These are phyloP conservation scores for Carex pumila DNA, from an alignment of 176 grass and related monocot genomes.

Conservation along the genomic window DNA sequence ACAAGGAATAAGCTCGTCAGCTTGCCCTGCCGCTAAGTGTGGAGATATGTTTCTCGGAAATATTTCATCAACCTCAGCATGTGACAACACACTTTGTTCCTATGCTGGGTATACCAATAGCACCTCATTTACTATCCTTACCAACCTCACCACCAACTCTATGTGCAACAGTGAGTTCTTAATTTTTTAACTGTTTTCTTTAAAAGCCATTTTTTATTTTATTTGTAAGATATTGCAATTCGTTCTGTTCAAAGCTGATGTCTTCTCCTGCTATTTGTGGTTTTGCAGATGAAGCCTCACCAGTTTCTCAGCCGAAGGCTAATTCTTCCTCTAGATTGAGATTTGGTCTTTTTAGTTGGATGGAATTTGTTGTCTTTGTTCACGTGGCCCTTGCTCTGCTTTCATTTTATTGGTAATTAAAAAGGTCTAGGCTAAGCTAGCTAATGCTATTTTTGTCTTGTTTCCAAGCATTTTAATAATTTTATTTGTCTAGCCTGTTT, in stretches of 20 bases:
- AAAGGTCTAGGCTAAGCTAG: background rate
- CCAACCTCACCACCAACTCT: constrained; percentile 51
- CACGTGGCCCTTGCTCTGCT: constrained; percentile 32
- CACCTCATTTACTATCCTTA: constrained; percentile 56
- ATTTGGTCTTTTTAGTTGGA: constrained; percentile 29
- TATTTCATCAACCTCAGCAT: constrained; percentile 39
- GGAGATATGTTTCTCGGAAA: constrained; percentile 59
- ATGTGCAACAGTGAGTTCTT: constrained; percentile 51
- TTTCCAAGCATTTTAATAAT: background rate
- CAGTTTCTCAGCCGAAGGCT: constrained; percentile 31
- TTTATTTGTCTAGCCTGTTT: constrained; percentile 16
- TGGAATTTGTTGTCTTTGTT: constrained; percentile 26
- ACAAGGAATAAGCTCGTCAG: constrained; percentile 42
- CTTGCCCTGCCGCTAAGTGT: constrained; percentile 54
- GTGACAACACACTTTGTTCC: constrained; percentile 45
- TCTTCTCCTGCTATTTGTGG: constrained; percentile 7
- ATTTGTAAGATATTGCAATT: background rate
- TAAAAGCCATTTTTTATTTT: background rate
- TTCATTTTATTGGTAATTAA: constrained; percentile 15
- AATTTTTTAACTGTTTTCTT: background rate
- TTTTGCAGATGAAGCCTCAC: constrained; percentile 42
- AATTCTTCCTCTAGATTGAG: constrained; percentile 22
- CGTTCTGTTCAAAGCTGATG: background rate
- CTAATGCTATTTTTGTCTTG: background rate
- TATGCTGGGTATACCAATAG: constrained; percentile 77